Conservation (phyloP, 148 eudicot genomes). For the Rheum nobile region DNA sequence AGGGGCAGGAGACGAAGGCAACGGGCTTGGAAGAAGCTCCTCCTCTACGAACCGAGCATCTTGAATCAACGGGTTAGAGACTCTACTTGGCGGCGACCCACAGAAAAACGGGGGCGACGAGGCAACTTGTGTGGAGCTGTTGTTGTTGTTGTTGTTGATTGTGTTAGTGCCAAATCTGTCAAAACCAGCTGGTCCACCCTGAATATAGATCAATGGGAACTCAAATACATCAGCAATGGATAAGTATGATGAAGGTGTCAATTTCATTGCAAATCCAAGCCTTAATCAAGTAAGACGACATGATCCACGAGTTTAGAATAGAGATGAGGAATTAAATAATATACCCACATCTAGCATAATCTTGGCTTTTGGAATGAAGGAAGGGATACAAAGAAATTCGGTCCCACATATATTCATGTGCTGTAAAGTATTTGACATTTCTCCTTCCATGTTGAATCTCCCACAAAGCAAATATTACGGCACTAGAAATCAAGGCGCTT, state of each 20-base stretch:
- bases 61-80: conserved; percentile 95
- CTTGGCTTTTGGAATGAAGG: background rate
- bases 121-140: conserved; percentile 36
- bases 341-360: background rate
- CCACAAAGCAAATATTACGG: no score
- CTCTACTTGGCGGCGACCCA: conserved; percentile 98
- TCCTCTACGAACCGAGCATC: conserved; percentile 51
- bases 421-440: background rate
- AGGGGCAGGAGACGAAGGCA: background rate
- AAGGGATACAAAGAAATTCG: background rate
- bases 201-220: background rate
- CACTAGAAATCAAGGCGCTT: no score
- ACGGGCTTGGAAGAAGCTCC: background rate
- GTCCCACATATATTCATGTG: background rate
- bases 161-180: conserved; percentile 34
- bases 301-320: background rate
- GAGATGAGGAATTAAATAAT: background rate
- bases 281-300: background rate
- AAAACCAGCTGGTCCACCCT: conserved; percentile 43
- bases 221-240: background rate
- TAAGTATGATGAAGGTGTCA: background rate
- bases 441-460: background rate
- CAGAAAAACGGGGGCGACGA: conserved; percentile 97
- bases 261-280: background rate
- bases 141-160: no score